Evolutionary conservation across 148 eudicot genomes (phyloP), one percentile per base, ranked within the genome.

Genomic region (Fagopyrum tataricum): DNA sequence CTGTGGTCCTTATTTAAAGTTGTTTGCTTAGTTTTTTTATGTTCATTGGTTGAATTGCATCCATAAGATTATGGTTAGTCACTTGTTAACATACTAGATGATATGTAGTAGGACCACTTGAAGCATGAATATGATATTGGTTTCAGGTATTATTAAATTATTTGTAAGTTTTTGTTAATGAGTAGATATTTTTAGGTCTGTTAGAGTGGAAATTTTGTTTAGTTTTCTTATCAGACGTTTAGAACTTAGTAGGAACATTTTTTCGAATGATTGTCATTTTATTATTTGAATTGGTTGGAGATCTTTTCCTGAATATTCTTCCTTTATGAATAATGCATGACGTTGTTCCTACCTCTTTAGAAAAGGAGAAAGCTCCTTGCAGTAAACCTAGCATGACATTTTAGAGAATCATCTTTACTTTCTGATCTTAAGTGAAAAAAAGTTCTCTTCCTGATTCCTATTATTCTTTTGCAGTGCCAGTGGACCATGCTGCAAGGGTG

Each of bases 401-500:
- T 10, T 46, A 46, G 49, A 46, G 49, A 10, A 13, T 10, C 49
- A 46, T 8, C 49, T 46, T 46, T 46, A 10, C 13, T 46, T 46
- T 13, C 49, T 46, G 3, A 8, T 39, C 43, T 5, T 31, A 18
- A 31, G 11, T 72, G 23, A 17, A 72, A 49, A 52, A n/a, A 3
- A n/a, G 12, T 72, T 53, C 2, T 39, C 10, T 39, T 47, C 53
- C 17, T 52, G 56, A 26, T 21, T 1, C 8, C 10, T 4, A 15
- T 5, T 53, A 39, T 15, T 77, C 24, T 71, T 61, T 69, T 84
- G 55, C 87, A 95, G 99, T 85, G 64, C 97, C 92, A 58, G 87
- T 95, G 76, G 99, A 95, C 82, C 99, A 95, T 74, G 97, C 99
- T 59, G 92, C 92, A 61, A 87, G 97, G 81, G 99, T 95, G 39